Conservation (phyloP, 495 filamentous ascomycete genomes). For the Filosporella fistucella region DNA sequence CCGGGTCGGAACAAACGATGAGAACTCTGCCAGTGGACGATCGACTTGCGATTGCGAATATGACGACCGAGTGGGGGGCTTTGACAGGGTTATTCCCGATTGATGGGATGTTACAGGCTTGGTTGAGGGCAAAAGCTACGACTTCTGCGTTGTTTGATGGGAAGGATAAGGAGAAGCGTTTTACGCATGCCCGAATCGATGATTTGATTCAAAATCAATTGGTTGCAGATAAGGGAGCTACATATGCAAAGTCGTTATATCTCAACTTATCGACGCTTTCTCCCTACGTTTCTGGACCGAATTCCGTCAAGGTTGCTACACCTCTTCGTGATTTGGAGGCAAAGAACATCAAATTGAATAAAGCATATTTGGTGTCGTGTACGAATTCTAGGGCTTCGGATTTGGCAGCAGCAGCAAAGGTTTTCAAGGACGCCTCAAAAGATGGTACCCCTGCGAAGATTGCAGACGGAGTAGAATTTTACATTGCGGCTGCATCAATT, state of each 20-base stretch:
- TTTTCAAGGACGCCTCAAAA: conserved; percentile 75
- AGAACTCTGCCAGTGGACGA: conserved; percentile 69
- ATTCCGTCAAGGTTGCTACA: conserved; percentile 84
- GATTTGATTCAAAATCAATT: conserved; percentile 63
- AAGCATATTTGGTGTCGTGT: conserved; percentile 88
- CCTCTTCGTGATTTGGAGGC: conserved; percentile 71
- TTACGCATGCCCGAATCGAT: conserved; percentile 69
- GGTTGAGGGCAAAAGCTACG: conserved; percentile 75
- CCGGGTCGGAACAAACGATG: conserved; percentile 75
- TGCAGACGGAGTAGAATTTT: conserved; percentile 75
- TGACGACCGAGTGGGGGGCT: conserved; percentile 96
- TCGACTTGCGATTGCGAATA: conserved; percentile 83
- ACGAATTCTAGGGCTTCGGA: conserved; percentile 86
- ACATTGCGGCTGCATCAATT: conserved; percentile 84
- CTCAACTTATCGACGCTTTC: conserved; percentile 76
- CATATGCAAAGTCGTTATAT: conserved; percentile 78
- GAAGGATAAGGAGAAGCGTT: conserved; percentile 34
- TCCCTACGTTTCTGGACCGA: conserved; percentile 85
- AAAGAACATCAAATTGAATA: conserved; percentile 71
- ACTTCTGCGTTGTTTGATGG: conserved; percentile 51
- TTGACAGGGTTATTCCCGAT: conserved; percentile 81
- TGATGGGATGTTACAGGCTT: conserved; percentile 65
- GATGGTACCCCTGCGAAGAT: conserved; percentile 65
- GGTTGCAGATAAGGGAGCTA: conserved; percentile 68
- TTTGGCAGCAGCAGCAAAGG: conserved; percentile 74